These are phyloP conservation scores for Trichosporon faecale DNA, from an alignment of 1,284 basidiomycete species.

Conservation along the genomic window DNA sequence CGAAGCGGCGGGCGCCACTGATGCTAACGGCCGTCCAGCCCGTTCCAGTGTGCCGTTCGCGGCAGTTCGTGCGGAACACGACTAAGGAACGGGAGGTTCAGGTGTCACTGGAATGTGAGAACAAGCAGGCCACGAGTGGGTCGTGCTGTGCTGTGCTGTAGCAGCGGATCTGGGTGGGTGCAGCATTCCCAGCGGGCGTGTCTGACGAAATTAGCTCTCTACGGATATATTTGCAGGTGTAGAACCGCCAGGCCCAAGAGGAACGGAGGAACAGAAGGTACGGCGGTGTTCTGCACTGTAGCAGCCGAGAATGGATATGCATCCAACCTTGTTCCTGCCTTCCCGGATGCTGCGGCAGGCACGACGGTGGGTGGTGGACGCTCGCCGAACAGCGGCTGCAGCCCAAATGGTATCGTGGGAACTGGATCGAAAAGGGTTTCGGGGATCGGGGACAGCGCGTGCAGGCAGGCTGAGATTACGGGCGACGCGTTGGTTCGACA, in stretches of 20 bases:
- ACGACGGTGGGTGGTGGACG: background rate
- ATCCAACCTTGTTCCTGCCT: background rate
- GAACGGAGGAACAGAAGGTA: background rate
- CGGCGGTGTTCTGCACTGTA: background rate
- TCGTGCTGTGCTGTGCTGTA: background rate
- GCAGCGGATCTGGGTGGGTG: background rate
- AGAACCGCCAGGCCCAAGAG: background rate
- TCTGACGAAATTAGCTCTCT: background rate
- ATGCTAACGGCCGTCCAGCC: background rate
- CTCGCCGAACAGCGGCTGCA: background rate
- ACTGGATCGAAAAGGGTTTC: slow-evolving; percentile 3
- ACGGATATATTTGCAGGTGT: background rate
- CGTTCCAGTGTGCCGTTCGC: background rate
- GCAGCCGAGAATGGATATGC: background rate
- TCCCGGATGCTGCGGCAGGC: background rate
- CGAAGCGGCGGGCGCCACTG: background rate
- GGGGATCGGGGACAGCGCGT: background rate
- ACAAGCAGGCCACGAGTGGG: background rate
- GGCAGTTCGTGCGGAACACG: background rate
- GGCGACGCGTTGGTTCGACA: background rate
- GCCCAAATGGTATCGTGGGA: background rate
- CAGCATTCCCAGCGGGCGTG: background rate
- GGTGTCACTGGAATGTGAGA: background rate
- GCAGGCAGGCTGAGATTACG: background rate
- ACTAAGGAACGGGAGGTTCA: background rate